Base-by-base conservation (phyloP, 169 alveolate genomes). In the Plasmodium vinckei region DNA sequence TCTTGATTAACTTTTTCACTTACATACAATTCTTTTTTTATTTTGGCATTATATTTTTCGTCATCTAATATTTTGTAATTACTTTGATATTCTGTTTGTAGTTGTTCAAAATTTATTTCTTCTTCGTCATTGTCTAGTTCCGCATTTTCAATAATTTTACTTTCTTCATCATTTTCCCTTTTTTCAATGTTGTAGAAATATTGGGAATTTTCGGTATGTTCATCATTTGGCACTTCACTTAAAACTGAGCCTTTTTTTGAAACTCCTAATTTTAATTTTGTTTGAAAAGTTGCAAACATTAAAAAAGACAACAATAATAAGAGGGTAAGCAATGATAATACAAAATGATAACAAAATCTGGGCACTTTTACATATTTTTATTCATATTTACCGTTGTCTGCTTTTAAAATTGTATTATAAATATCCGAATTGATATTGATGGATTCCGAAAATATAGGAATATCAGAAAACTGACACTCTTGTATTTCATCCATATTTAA, bases 351-450 rank as follows among this genome's bases (percentile, higher is more conserved):
- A 19, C 3, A 1, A n/a, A 68, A 47, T 7, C 1, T 44, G 19
- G 15, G 23, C 10, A 19, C n/a, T n/a, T 6, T 23, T 51, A 27
- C 9, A 49, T 42, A 70, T 6, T 61, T 23, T 1, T 17, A 63
- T 19, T 17, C 7, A 5, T 13, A 4, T 42, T 53, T 65, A 33
- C 19, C 9, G 21, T 53, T 53, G 63, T 77, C 54, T 60, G 51
- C 19, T 23, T 65, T 57, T n/a, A 77, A 69, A 46, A 65, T 77
- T 42, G 44, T 27, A 44, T 77, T 70, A 44, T 77, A 77, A 46
- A 64, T 51, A 49, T 77, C 68, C 9, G 79, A 64, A 46, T 68
- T 77, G 47, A 77, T 77, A 25, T 64, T 19, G 44, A 9, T 39
- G 10, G 42, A 10, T 42, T 77, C 70, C 59, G 70, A 51, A 69